Evolutionary conservation across 345 rosid species (phyloP).

Genomic region (Ricinus communis): DNA sequence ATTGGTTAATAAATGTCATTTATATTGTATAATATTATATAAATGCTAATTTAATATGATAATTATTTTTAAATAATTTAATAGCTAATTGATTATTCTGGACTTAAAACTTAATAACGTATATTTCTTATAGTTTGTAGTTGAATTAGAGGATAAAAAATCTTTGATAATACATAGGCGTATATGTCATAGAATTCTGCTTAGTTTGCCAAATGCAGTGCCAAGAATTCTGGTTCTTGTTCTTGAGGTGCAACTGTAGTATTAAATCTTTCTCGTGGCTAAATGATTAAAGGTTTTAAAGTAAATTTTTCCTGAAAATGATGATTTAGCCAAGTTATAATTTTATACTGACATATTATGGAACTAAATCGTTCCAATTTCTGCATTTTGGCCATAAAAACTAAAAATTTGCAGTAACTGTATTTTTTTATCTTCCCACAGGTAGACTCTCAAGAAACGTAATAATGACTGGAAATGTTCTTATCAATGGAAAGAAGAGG

Average conservation of each 20-base stretch:
- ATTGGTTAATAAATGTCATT: too few relatives aligned
- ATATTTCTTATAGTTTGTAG: too few relatives aligned
- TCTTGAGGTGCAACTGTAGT: not conserved
- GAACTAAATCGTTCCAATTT: not conserved
- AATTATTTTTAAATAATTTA: too few relatives aligned
- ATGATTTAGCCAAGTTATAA: not conserved
- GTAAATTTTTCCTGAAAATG: not conserved
- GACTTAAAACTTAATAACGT: too few relatives aligned
- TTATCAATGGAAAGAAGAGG: conserved; percentile 82
- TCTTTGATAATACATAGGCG: too few relatives aligned
- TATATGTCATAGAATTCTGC: too few relatives aligned
- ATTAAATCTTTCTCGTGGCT: not conserved
- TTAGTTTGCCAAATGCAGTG: too few relatives aligned
- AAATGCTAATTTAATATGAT: too few relatives aligned
- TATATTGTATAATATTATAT: too few relatives aligned
- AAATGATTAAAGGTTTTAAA: not conserved
- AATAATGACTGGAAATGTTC: conserved; percentile 89
- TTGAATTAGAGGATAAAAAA: too few relatives aligned
- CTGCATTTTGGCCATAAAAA: not conserved
- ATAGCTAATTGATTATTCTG: too few relatives aligned
- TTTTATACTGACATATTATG: not conserved
- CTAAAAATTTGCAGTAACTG: not conserved
- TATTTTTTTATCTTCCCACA: conserved; percentile 28
- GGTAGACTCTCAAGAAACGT: conserved; percentile 93
- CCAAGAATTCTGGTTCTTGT: not conserved